Base-by-base conservation (phyloP, 805 yeast genomes). In the Myxozyma sirexii region DNA sequence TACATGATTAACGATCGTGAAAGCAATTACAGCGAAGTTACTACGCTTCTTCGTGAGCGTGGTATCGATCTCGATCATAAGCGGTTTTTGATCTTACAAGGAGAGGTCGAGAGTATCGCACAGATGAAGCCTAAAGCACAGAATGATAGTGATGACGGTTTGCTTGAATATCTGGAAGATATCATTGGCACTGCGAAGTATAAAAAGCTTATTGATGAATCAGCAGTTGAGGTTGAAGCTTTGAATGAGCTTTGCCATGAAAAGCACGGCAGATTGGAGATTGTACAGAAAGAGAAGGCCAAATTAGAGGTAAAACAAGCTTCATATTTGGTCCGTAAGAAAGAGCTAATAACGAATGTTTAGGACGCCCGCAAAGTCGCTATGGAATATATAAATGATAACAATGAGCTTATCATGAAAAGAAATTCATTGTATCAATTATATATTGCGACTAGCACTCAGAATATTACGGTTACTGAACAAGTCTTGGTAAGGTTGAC, bases 71-170 rank as follows among this genome's bases (percentile, higher is more conserved):
- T 94, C 63, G 96, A 92, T 67, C 99, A 94, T 74, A 94, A 94
- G 71, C 80, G 99, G 67, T 94, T 94, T 69, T 79, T 94, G 67
- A 96, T 94, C 70, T 77, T 94, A 46, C 99, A 94, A 75, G 99
- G 99, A 72, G 99, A 94, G 72, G 99, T 94, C 44, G 99, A 94
- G 76, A 87, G 92, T 65, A 94, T 94, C 70, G 97, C 99, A 0
- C 97, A 94, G 72, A 96, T 94, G 99, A 93, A 93, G 71, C 88
- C 99, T 10, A 94, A 93, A 70, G 98, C 97, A 0, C 97, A 94
- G 69, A 83, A 79, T 52, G 96, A 90, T 54, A 84, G 84, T 64
- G 98, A 93, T 68, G 98, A 94, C 71, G 99, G 99, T 0, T 77
- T 94, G 27, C 75, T 94, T 41, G 99, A 96, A 70, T 94, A 94